A percentile compares a stretch with the other conserved stretches of the same genome.
Conservation (phyloP, 2,329 filamentous ascomycete species). For the Salinomyces thailandicus region DNA sequence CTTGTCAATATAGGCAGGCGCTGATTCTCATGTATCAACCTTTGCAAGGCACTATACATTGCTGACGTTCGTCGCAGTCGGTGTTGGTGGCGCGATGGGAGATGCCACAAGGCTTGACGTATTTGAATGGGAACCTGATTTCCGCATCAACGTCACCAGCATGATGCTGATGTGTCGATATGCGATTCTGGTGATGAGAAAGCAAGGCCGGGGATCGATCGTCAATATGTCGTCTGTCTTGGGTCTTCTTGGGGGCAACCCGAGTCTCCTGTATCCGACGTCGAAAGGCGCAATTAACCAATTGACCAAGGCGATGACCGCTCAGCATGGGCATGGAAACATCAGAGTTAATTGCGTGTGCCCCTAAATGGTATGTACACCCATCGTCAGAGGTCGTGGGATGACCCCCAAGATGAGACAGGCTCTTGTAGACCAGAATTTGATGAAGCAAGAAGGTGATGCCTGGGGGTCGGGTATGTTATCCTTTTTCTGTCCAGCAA, state of each 20-base stretch:
- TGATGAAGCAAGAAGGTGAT: constrained; percentile 17
- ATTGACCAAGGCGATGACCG: constrained; percentile 44
- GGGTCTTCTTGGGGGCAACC: constrained; percentile 23
- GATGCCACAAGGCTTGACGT: constrained; percentile 23
- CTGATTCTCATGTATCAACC: too few relatives aligned
- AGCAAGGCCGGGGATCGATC: constrained; percentile 25
- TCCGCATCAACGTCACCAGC: constrained; percentile 28
- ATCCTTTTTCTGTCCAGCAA: constrained; percentile 1
- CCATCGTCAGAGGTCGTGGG: constrained; percentile 17
- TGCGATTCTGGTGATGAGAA: constrained; percentile 27
- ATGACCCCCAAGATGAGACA: constrained; percentile 22
- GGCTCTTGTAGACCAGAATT: constrained; percentile 17
- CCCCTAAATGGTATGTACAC: constrained; percentile 29
- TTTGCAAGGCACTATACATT: too few relatives aligned
- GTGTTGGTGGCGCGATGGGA: constrained; percentile 26
- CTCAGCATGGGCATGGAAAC: constrained; percentile 36
- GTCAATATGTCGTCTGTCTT: constrained; percentile 29
- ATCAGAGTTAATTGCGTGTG: constrained; percentile 44
- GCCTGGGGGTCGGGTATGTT: constrained; percentile 6
- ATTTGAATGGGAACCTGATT: constrained; percentile 22
- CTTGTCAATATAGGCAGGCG: constrained; percentile 7
- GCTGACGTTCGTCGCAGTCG: constrained; percentile 14
- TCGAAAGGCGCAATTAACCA: constrained; percentile 34
- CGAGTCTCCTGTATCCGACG: constrained; percentile 25
- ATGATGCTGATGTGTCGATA: constrained; percentile 28